Conservation (phyloP, 2,329 filamentous ascomycete genomes). For the Colletotrichum lindemuthianum region DNA sequence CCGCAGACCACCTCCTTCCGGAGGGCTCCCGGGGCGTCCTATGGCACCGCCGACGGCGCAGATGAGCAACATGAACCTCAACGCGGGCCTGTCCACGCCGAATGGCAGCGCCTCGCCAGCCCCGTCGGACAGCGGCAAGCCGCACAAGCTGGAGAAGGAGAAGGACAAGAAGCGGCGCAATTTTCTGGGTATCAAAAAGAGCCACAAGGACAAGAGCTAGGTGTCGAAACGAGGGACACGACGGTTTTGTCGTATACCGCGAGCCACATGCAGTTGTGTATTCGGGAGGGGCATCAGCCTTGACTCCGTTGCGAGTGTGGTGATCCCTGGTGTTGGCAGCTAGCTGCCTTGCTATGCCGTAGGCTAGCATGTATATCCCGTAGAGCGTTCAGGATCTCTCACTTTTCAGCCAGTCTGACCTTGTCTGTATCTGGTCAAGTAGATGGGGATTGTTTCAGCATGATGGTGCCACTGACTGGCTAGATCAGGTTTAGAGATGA, state of each 20-base stretch:
- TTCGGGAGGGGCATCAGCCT: neutral
- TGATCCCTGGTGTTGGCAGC: constrained; percentile 22
- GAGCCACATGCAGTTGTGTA: neutral
- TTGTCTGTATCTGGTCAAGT: no score
- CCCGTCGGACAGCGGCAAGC: constrained; percentile 49
- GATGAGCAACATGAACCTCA: constrained; percentile 66
- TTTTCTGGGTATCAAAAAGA: constrained; percentile 70
- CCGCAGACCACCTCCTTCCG: constrained; percentile 38
- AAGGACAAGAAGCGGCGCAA: constrained; percentile 73
- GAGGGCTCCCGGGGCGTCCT: constrained; percentile 49
- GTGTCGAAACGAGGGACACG: neutral
- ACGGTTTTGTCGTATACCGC: no score
- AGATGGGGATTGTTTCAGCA: no score
- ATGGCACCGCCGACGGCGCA: constrained; percentile 61
- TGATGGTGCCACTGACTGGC: no score
- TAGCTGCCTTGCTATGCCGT: neutral
- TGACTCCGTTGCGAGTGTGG: constrained; percentile 14
- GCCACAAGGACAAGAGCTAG: constrained; percentile 35
- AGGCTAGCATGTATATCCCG: no score
- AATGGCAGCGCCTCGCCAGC: constrained; percentile 37
- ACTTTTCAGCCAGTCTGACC: no score
- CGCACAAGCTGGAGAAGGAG: constrained; percentile 67
- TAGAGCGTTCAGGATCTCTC: no score
- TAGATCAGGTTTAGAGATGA: no score
- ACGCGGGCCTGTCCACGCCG: constrained; percentile 40